A percentile compares a stretch with the other conserved stretches of the same genome.
Conservation (phyloP, 768 basidiomycete species). For the Cubamyces sp. region DNA sequence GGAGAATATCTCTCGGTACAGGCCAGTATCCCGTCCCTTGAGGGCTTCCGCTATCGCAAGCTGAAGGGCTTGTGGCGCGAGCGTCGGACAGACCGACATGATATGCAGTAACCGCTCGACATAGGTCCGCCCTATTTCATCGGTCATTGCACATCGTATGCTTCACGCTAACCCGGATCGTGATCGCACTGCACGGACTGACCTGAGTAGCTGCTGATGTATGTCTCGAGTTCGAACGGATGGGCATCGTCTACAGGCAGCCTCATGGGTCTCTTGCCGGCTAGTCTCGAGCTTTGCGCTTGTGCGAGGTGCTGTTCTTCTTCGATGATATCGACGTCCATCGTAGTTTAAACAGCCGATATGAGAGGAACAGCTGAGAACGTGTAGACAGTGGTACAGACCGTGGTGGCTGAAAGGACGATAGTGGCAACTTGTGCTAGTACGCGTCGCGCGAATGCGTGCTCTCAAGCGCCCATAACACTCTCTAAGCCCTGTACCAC, state of each 20-base stretch:
- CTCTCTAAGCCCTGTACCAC: too few species aligned
- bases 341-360: neutral
- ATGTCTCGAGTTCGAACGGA: constrained; percentile 86
- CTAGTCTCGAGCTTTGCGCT: neutral
- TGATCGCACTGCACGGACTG: constrained; percentile 17
- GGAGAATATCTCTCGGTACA: constrained; percentile 54
- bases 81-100: constrained; percentile 61
- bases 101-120: constrained; percentile 76
- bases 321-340: constrained; percentile 24
- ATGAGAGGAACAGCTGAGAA: neutral
- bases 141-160: neutral
- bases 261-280: constrained; percentile 17
- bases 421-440: too few species aligned
- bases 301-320: neutral
- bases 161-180: constrained; percentile 4
- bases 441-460: constrained; percentile 7
- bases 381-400: neutral
- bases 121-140: constrained; percentile 65
- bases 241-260: constrained; percentile 69
- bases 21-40: constrained; percentile 67
- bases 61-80: constrained; percentile 74
- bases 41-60: constrained; percentile 67
- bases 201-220: constrained; percentile 81
- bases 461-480: constrained; percentile 3
- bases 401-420: neutral